phyloP scores from a whole-genome alignment of 805 yeast genomes.

The Metschnikowia anglica region DNA sequence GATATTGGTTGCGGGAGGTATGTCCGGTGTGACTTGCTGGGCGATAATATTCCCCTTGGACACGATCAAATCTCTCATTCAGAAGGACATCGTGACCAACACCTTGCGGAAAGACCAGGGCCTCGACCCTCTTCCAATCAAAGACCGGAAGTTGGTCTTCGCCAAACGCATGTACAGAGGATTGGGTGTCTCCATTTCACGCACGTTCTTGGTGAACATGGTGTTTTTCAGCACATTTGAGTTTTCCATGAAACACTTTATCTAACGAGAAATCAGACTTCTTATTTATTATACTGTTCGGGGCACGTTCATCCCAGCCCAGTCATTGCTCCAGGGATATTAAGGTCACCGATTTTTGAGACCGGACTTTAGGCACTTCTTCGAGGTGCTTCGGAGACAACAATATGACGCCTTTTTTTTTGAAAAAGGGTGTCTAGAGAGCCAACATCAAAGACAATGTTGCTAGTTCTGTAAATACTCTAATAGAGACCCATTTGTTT shows the following conservation, averaged over 20 bases:
- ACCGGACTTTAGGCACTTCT: too few species aligned
- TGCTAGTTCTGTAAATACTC: too few species aligned
- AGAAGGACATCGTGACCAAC: conserved; percentile 69
- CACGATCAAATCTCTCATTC: conserved; percentile 73
- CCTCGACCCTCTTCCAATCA: conserved; percentile 39
- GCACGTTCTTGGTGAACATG: conserved; percentile 73
- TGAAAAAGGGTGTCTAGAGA: too few species aligned
- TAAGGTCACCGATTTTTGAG: not conserved
- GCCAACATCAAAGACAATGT: too few species aligned
- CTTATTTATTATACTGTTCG: not conserved
- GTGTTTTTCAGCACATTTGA: conserved; percentile 75
- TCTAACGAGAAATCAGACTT: conserved; percentile 1
- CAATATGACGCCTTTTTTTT: too few species aligned
- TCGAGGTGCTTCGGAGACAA: too few species aligned
- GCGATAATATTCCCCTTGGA: conserved; percentile 69
- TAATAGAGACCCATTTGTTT: too few species aligned
- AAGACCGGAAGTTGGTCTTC: conserved; percentile 32
- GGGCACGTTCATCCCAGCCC: too few species aligned
- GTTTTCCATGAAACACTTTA: conserved; percentile 56
- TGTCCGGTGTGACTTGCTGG: conserved; percentile 78
- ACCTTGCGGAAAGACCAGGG: conserved; percentile 55
- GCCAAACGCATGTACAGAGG: conserved; percentile 66
- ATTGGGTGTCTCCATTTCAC: conserved; percentile 66
- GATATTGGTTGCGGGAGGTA: conserved; percentile 64
- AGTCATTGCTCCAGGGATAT: not conserved